Percentiles rank a stretch among this genome's conserved stretches.
Evolutionary conservation across 148 eudicot species (phyloP).

Genomic region (Oxyria digyna): DNA sequence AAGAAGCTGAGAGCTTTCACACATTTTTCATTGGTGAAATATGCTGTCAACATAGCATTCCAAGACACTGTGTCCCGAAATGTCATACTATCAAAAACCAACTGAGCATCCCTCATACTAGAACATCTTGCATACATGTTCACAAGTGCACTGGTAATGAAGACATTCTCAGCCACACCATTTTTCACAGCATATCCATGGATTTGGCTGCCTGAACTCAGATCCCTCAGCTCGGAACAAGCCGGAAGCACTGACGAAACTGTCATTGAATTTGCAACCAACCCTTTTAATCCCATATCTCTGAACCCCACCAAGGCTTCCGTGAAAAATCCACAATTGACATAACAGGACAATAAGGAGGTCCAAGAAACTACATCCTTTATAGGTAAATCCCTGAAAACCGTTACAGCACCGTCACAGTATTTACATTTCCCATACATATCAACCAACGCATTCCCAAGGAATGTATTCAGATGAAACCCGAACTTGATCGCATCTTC

Average conservation of each 20-base stretch:
- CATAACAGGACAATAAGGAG: constrained; percentile 49
- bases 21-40: constrained; percentile 48
- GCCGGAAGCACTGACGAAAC: constrained; percentile 66
- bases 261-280: constrained; percentile 49
- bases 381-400: constrained; percentile 28
- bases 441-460: constrained; percentile 65
- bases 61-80: constrained; percentile 43
- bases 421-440: constrained; percentile 72
- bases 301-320: constrained; percentile 34
- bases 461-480: constrained; percentile 25
- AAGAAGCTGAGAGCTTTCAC: constrained; percentile 36
- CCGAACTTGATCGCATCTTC: constrained; percentile 37
- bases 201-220: constrained; percentile 43
- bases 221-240: constrained; percentile 42
- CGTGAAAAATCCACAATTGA: constrained; percentile 38
- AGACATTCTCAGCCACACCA: constrained; percentile 43
- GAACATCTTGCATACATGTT: constrained; percentile 63
- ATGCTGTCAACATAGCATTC: constrained; percentile 60
- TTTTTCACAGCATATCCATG: constrained; percentile 56
- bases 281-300: constrained; percentile 53
- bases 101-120: constrained; percentile 40
- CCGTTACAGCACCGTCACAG: constrained; percentile 31
- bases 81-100: constrained; percentile 38
- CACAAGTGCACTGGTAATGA: constrained; percentile 61
- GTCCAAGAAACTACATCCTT: constrained; percentile 88